Evolutionary conservation across 768 basidiomycete species (phyloP).

Genomic region (Kondoa subrosea): DNA sequence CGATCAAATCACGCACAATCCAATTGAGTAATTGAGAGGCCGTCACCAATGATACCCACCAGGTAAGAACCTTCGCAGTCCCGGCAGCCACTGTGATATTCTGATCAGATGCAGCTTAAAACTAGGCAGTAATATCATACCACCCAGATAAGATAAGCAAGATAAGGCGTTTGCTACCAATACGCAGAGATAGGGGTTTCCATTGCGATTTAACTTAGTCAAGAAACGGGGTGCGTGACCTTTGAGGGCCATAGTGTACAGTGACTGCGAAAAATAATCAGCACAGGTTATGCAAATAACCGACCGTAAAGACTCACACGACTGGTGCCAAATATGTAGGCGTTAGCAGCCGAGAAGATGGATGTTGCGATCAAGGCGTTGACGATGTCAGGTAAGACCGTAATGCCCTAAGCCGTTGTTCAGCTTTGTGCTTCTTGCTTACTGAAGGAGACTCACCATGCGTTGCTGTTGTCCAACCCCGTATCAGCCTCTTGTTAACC

Average conservation of each 20-base stretch:
- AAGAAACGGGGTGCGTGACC: constrained; percentile 29
- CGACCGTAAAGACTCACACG: too few species aligned
- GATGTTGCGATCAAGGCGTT: constrained; percentile 15
- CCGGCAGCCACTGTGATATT: constrained; percentile 27
- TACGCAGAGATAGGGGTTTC: constrained; percentile 30
- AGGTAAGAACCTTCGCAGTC: constrained; percentile 26
- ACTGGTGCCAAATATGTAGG: constrained; percentile 28
- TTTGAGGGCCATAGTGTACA: constrained; percentile 30
- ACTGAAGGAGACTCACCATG: too few species aligned
- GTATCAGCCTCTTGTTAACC: too few species aligned
- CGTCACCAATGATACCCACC: constrained; percentile 28
- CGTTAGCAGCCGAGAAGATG: constrained; percentile 28
- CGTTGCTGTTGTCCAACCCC: too few species aligned
- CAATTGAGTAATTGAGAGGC: constrained; percentile 26
- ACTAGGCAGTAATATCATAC: too few species aligned
- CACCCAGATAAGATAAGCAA: constrained; percentile 17
- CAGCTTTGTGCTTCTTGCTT: too few species aligned
- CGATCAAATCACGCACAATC: constrained; percentile 15
- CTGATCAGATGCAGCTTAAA: too few species aligned
- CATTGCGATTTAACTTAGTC: constrained; percentile 25
- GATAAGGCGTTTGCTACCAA: constrained; percentile 20
- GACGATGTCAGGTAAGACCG: constrained; percentile 22
- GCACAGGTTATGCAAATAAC: too few species aligned
- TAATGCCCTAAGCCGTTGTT: too few species aligned
- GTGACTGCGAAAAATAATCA: constrained; percentile 27